These are phyloP conservation scores for Retiboletus fuscus DNA, from an alignment of 1,284 basidiomycete species.

Conservation along the genomic window DNA sequence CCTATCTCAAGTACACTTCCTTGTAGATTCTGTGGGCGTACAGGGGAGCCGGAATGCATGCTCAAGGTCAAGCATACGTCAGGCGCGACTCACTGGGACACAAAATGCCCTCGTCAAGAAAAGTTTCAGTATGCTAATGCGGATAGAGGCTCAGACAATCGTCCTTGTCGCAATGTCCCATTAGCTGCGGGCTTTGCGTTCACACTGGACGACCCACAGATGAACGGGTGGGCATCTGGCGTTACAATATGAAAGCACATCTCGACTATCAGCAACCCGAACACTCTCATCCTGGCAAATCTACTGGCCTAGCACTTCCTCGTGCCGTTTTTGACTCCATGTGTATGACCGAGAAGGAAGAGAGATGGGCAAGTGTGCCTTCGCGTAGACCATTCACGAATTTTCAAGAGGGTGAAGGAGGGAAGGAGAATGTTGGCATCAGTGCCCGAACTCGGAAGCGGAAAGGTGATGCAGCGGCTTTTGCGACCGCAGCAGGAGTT, in stretches of 20 bases:
- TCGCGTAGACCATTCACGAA: background rate
- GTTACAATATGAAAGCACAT: background rate
- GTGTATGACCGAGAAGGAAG: background rate
- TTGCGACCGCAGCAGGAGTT: background rate
- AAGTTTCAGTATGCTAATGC: too few species aligned
- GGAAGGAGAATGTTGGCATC: background rate
- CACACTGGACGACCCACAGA: background rate
- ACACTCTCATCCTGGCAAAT: background rate
- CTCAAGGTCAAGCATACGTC: too few species aligned
- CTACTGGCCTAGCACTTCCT: background rate
- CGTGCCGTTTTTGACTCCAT: background rate
- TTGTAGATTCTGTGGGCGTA: too few species aligned
- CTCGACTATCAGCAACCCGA: background rate
- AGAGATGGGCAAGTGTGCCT: background rate
- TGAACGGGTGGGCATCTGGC: background rate
- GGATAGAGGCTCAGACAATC: too few species aligned
- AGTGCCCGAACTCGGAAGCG: background rate
- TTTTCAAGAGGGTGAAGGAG: background rate
- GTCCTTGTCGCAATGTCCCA: too few species aligned
- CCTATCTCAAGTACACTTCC: too few species aligned
- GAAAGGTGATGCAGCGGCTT: background rate
- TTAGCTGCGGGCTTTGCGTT: too few species aligned
- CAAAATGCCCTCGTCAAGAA: too few species aligned
- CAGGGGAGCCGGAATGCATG: too few species aligned
- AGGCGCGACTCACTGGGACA: too few species aligned